These are phyloP conservation scores for Phalaenopsis equestris DNA, from an alignment of 106 monocot genomes.

Conservation along the genomic window DNA sequence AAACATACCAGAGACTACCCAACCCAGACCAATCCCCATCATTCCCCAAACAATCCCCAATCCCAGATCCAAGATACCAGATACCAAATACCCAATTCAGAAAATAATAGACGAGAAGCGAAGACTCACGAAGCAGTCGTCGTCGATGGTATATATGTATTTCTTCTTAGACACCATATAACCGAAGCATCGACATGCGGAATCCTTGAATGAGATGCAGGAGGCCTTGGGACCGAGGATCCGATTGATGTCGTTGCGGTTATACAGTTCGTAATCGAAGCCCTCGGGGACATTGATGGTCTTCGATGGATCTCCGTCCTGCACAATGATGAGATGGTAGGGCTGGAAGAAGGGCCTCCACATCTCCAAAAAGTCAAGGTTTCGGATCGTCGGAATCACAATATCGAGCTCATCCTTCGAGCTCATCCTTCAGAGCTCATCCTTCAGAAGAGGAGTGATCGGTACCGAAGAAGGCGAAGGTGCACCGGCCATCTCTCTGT, in stretches of 20 bases:
- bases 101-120: neutral
- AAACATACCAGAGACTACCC: neutral
- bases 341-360: slow-evolving; percentile 83
- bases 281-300: slow-evolving; percentile 71
- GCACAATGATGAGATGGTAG: slow-evolving; percentile 86
- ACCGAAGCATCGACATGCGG: slow-evolving; percentile 84
- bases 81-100: neutral
- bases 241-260: slow-evolving; percentile 79
- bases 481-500: neutral
- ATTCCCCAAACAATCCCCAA: slow-evolving; percentile 6
- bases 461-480: slow-evolving; percentile 9
- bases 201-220: slow-evolving; percentile 94
- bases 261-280: slow-evolving; percentile 86
- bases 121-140: slow-evolving; percentile 81
- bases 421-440: too few species aligned
- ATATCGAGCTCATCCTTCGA: slow-evolving; percentile 61
- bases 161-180: slow-evolving; percentile 95
- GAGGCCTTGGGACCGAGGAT: slow-evolving; percentile 80
- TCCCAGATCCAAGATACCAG: slow-evolving; percentile 1
- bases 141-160: slow-evolving; percentile 92
- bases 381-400: slow-evolving; percentile 67
- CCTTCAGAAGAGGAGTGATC: slow-evolving; percentile 33
- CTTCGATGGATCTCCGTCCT: slow-evolving; percentile 72
- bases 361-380: slow-evolving; percentile 80
- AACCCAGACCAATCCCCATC: neutral